Evolutionary conservation across 1,284 basidiomycete species (phyloP).

Genomic region (Moesziomyces antarcticus): DNA sequence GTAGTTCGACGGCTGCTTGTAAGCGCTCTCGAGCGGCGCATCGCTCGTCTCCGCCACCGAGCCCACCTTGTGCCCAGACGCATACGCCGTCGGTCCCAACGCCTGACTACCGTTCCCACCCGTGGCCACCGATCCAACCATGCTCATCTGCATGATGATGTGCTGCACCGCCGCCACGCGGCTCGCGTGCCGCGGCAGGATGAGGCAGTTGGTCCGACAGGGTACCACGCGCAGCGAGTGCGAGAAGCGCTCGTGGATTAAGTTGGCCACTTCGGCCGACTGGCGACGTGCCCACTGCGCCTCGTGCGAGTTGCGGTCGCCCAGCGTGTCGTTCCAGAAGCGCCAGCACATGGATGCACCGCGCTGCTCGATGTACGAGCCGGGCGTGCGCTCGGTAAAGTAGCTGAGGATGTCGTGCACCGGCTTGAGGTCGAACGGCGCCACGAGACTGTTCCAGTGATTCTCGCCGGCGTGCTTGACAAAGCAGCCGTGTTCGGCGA

Average conservation of each 20-base stretch:
- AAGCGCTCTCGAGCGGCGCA: slow-evolving; percentile 41
- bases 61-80: slow-evolving; percentile 22
- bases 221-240: slow-evolving; percentile 64
- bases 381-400: slow-evolving; percentile 88
- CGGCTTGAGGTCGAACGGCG: slow-evolving; percentile 78
- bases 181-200: slow-evolving; percentile 84
- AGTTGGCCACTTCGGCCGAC: slow-evolving; percentile 88
- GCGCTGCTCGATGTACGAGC: slow-evolving; percentile 84
- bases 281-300: slow-evolving; percentile 83
- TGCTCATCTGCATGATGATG: slow-evolving; percentile 58
- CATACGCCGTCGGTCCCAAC: slow-evolving; percentile 24
- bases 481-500: slow-evolving; percentile 88
- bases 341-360: slow-evolving; percentile 85
- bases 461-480: slow-evolving; percentile 73
- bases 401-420: slow-evolving; percentile 79
- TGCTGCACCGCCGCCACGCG: slow-evolving; percentile 78
- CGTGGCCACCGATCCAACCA: slow-evolving; percentile 25
- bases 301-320: slow-evolving; percentile 71
- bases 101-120: slow-evolving; percentile 17
- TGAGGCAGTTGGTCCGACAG: slow-evolving; percentile 72
- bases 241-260: slow-evolving; percentile 74
- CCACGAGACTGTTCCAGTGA: slow-evolving; percentile 81
- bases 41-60: slow-evolving; percentile 37
- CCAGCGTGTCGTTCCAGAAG: slow-evolving; percentile 75
- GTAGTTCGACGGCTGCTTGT: slow-evolving; percentile 60